Evolutionary conservation across 192 early-diverging fungal species (phyloP), one percentile per base, ranked within the genome.

Genomic region (Allomyces javanicus): DNA sequence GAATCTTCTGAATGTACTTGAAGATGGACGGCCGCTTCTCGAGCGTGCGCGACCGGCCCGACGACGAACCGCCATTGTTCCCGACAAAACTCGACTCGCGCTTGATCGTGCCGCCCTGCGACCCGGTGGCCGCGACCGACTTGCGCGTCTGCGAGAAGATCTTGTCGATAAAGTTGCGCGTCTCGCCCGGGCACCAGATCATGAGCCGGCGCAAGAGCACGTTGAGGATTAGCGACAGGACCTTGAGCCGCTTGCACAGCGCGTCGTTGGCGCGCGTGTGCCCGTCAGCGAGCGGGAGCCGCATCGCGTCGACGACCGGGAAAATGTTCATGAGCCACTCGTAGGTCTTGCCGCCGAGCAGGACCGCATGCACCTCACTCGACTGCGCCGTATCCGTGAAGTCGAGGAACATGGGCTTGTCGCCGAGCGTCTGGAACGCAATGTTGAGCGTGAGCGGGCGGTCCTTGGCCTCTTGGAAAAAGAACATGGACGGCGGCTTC

Each of bases 291-390:
- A 76, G 68, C 24, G 63, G 69, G 9, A 80, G 64, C 55, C 74
- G 61, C 22, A 81, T 67, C 21, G 63, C 65, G 58, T 81, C 79
- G 5, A 81, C 67, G 45, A 77, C 44, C 25, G 61, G 43, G 40
- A 74, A 66, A 0, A 77, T 68, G 14, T 71, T 67, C 19, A 67
- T 69, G 26, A 81, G 72, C 79, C 79, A 81, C 3, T 50, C 65
- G 43, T 74, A 72, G 23, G 71, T 69, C 55, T 80, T 80, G 24
- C 74, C 66, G 24, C 79, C 76, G 67, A 81, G 78, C n/a, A 81
- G 72, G 64, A 64, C 45, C 43, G 67, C 33, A 4, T 58, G 40
- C 24, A 67, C 12, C 12, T 22, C 26, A 24, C 45, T 65, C 27
- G 33, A 33, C 40, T 67, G n/a, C 12, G 67, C 40, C 10, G 64